phyloP scores from a whole-genome alignment of 192 early-diverging fungal genomes.

The Geranomyces michiganensis region DNA sequence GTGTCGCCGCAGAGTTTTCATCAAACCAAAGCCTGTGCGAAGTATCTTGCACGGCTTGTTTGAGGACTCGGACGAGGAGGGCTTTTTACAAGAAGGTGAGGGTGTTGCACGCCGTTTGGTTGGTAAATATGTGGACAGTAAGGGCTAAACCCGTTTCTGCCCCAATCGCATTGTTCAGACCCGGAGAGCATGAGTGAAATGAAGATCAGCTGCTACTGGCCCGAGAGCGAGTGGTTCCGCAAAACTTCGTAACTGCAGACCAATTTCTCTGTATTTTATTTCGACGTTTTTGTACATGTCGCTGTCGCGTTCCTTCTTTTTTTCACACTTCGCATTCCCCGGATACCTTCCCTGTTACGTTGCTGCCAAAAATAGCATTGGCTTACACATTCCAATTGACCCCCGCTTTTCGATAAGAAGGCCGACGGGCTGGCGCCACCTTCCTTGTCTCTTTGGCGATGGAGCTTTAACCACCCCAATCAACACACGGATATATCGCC shows the following conservation, averaged over 20 bases:
- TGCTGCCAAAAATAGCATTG: too few species aligned
- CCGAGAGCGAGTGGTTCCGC: constrained; percentile 8
- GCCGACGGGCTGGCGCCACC: too few species aligned
- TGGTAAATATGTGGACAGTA: neutral
- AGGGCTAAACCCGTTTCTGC: neutral
- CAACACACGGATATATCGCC: too few species aligned
- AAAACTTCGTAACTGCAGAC: neutral
- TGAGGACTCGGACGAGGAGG: neutral
- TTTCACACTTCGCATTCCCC: too few species aligned
- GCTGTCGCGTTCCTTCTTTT: too few species aligned
- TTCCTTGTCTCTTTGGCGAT: too few species aligned
- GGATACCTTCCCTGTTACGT: too few species aligned
- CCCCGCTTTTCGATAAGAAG: too few species aligned
- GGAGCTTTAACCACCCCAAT: too few species aligned
- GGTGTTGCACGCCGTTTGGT: neutral
- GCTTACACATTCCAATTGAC: too few species aligned
- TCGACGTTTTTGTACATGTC: too few species aligned
- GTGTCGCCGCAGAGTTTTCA: constrained; percentile 25
- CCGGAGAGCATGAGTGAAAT: neutral
- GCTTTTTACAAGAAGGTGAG: neutral
- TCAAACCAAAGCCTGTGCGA: constrained; percentile 29
- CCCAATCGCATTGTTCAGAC: neutral
- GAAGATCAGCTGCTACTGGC: constrained; percentile 22
- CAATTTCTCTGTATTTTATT: too few species aligned
- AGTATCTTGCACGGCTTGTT: constrained; percentile 1